Conservation (phyloP, 345 rosid species). For the Aquilaria malaccensis region DNA sequence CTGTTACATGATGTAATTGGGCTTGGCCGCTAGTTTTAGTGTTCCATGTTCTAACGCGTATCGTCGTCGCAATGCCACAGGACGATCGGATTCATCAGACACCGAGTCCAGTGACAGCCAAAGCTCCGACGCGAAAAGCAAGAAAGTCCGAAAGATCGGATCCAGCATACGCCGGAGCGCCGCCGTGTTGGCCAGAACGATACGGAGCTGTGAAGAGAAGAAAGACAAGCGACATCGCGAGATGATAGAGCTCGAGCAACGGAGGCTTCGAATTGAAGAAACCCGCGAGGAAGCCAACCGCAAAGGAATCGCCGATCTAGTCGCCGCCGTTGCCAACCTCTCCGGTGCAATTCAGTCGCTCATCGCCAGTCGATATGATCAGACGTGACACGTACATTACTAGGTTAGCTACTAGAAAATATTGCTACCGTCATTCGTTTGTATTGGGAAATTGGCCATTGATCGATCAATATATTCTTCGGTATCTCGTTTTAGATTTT, state of each 20-base stretch:
- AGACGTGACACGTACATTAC: slow-evolving; percentile 10
- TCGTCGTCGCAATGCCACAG: neutral
- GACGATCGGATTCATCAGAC: slow-evolving; percentile 13
- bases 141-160: slow-evolving; percentile 14
- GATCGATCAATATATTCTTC: too few species aligned
- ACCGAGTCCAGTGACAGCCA: slow-evolving; percentile 18
- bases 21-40: too few species aligned
- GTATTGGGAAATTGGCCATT: too few species aligned
- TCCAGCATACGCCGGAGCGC: slow-evolving; percentile 24
- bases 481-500: too few species aligned
- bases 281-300: slow-evolving; percentile 17
- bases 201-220: slow-evolving; percentile 24
- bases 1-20: too few species aligned
- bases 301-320: slow-evolving; percentile 18
- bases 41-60: too few species aligned
- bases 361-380: slow-evolving; percentile 12
- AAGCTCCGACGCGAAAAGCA: slow-evolving; percentile 7
- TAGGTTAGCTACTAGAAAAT: too few species aligned
- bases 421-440: too few species aligned
- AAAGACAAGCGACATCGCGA: slow-evolving; percentile 27
- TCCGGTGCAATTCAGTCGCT: slow-evolving; percentile 29
- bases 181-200: slow-evolving; percentile 18
- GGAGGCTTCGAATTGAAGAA: slow-evolving; percentile 27
- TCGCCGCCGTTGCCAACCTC: slow-evolving; percentile 22
- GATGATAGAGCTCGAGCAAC: slow-evolving; percentile 26